Evolutionary conservation across 169 alveolate species (phyloP), one percentile per base, ranked within the genome.

Genomic region (Plasmodium fragile): DNA sequence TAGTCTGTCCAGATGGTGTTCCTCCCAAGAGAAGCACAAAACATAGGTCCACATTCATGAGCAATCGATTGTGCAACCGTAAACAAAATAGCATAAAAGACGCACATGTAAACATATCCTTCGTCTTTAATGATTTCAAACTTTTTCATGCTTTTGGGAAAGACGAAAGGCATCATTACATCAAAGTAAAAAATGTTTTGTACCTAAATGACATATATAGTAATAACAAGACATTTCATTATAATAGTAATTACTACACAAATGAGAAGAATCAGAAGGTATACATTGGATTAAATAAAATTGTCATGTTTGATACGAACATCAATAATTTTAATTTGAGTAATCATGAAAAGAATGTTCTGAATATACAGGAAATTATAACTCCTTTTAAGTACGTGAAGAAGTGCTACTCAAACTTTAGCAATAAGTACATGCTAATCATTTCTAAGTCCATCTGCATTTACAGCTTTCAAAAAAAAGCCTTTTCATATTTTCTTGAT

Each of bases 371-470:
- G 72, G 84, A 91, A 81, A 70, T 91, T 28, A 81, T 18, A 30
- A 91, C 94, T 16, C 94, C 94, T n/a, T 91, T 91, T 77, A 91
- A 91, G 36, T 91, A 80, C 82, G 73, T 91, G 53, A 91, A 91
- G 28, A 91, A 91, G 28, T 49, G 81, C 28, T 91, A 91, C 59
- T 52, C 72, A 16, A 91, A 91, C 55, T 91, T 91, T 91, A 70
- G 55, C 59, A 91, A 91, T 5, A 91, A 92, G 25, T 41, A 81
- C 49, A 79, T 91, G 39, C 75, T 91, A 45, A 71, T 91, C 13
- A 52, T 91, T 80, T 91, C 70, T 77, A 91, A 91, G 55, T 7
- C 41, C 0, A 80, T 91, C 71, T 91, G 81, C 25, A 91, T 91
- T 39, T 91, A 91, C 55, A 91, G 43, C 75, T 43, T 91, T 30